These are phyloP conservation scores for Adenanthera pavonina DNA, from an alignment of 306 rosid genomes.

Conservation along the genomic window DNA sequence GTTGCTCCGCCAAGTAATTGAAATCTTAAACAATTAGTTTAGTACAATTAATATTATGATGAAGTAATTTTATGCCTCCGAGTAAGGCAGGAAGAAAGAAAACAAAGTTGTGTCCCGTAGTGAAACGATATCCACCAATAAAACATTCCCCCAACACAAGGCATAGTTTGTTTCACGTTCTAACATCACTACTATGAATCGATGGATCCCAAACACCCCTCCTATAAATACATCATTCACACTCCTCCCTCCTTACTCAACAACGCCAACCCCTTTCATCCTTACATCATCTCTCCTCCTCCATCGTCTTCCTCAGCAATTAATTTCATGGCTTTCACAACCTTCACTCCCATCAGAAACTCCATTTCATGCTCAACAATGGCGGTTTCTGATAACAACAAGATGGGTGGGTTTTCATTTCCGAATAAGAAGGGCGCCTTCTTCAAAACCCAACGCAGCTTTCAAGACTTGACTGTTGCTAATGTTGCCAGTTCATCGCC, in stretches of 20 bases:
- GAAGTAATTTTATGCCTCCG: neutral
- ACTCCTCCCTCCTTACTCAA: conserved; percentile 37
- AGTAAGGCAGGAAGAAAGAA: neutral
- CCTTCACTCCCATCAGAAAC: conserved; percentile 39
- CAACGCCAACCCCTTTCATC: neutral
- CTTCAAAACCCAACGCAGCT: conserved; percentile 21
- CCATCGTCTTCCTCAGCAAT: neutral
- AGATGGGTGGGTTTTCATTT: conserved; percentile 30
- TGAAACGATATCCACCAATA: conserved; percentile 57
- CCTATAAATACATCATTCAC: conserved; percentile 41
- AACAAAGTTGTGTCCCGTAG: conserved; percentile 24
- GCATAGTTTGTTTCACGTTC: conserved; percentile 24
- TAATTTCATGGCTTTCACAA: conserved; percentile 53
- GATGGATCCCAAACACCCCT: conserved; percentile 1
- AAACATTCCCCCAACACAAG: conserved; percentile 54
- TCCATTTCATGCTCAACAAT: conserved; percentile 39
- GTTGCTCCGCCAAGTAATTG: neutral
- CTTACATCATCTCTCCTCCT: neutral
- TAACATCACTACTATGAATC: neutral
- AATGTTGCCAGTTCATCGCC: conserved; percentile 61
- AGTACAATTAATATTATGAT: neutral
- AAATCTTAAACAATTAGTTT: neutral
- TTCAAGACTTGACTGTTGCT: conserved; percentile 43
- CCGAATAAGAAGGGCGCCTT: neutral
- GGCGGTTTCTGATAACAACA: conserved; percentile 31